These are phyloP conservation scores for Skeletonema marinoi DNA, from an alignment of 108 stramenopile genomes.

Conservation along the genomic window DNA sequence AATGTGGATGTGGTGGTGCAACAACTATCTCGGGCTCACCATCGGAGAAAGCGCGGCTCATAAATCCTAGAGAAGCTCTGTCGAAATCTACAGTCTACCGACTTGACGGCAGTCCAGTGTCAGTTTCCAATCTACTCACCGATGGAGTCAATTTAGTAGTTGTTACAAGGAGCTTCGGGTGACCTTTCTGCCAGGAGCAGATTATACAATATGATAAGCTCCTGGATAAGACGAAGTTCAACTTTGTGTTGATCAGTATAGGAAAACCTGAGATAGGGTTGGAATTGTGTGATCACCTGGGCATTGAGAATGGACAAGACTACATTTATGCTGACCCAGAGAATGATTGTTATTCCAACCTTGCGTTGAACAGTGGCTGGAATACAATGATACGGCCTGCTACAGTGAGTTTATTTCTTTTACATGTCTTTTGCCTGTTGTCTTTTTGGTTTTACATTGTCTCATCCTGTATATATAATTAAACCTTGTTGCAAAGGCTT, in stretches of 20 bases:
- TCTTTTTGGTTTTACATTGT: neutral
- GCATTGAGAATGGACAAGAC: slow-evolving; percentile 42
- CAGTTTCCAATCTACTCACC: slow-evolving; percentile 16
- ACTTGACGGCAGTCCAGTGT: slow-evolving; percentile 48
- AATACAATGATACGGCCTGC: slow-evolving; percentile 63
- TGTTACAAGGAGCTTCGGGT: slow-evolving; percentile 70
- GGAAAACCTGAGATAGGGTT: slow-evolving; percentile 67
- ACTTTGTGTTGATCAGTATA: slow-evolving; percentile 64
- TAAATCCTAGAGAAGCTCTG: slow-evolving; percentile 55
- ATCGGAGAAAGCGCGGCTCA: slow-evolving; percentile 33
- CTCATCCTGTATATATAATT: neutral
- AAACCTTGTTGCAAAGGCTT: slow-evolving; percentile 1
- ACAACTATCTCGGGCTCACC: slow-evolving; percentile 40
- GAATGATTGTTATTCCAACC: slow-evolving; percentile 59
- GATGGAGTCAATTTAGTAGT: slow-evolving; percentile 57
- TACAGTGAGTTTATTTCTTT: slow-evolving; percentile 66
- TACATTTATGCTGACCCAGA: slow-evolving; percentile 73
- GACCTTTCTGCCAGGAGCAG: slow-evolving; percentile 88
- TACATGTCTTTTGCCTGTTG: slow-evolving; percentile 56
- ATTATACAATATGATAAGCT: slow-evolving; percentile 77
- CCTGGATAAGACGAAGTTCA: slow-evolving; percentile 39
- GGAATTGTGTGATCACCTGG: slow-evolving; percentile 62
- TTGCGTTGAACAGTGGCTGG: slow-evolving; percentile 65
- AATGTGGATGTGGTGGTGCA: slow-evolving; percentile 25
- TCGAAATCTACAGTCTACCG: slow-evolving; percentile 27